A percentile compares a stretch with the other conserved stretches of the same genome.
Conservation (phyloP, 2,329 filamentous ascomycete species). For the Spiromastix sp. region DNA sequence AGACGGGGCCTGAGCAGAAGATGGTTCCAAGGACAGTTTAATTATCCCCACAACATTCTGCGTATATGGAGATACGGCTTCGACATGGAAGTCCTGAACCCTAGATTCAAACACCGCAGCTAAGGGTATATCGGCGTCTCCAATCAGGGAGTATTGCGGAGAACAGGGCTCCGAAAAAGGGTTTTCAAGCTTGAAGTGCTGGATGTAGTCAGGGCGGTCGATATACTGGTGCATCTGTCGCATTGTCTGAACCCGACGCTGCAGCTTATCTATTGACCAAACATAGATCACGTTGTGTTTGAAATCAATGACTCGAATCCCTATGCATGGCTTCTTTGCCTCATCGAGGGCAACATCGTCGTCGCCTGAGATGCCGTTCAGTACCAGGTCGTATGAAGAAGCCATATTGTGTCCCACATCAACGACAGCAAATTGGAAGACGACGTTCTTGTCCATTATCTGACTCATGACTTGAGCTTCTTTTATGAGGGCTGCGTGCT, state of each 20-base stretch:
- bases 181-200: slow-evolving; percentile 85
- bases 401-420: slow-evolving; percentile 79
- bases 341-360: slow-evolving; percentile 74
- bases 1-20: slow-evolving; percentile 80
- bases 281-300: slow-evolving; percentile 75
- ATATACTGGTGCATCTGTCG: slow-evolving; percentile 95
- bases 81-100: slow-evolving; percentile 86
- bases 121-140: slow-evolving; percentile 85
- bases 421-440: slow-evolving; percentile 90
- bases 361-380: slow-evolving; percentile 81
- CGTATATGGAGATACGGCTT: slow-evolving; percentile 87
- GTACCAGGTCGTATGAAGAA: slow-evolving; percentile 92
- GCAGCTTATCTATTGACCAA: slow-evolving; percentile 90
- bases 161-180: slow-evolving; percentile 87
- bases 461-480: slow-evolving; percentile 98
- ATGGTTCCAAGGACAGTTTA: slow-evolving; percentile 83
- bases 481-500: slow-evolving; percentile 78
- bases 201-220: slow-evolving; percentile 86
- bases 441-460: slow-evolving; percentile 81
- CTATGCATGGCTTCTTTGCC: slow-evolving; percentile 79
- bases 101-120: slow-evolving; percentile 88
- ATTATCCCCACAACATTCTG: slow-evolving; percentile 84
- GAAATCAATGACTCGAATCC: slow-evolving; percentile 83
- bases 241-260: slow-evolving; percentile 81
- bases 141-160: slow-evolving; percentile 83